Conservation (phyloP, 345 rosid genomes). For the Murraya koenigii region DNA sequence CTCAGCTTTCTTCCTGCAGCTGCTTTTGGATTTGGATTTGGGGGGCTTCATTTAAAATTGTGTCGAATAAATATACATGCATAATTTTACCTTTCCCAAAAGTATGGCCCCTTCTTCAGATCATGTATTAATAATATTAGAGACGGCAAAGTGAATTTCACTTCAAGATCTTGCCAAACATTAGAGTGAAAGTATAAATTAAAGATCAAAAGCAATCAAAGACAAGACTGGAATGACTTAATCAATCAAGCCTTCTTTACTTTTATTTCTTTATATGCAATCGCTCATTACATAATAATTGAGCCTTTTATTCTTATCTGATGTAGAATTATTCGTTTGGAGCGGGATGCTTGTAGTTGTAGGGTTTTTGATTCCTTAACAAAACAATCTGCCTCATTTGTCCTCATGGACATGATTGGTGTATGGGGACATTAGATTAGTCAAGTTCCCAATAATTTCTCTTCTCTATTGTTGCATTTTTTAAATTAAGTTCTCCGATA, state of each 20-base stretch:
- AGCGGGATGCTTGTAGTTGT: background rate
- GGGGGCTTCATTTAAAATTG: conserved; percentile 7
- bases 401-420: background rate
- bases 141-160: background rate
- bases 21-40: background rate
- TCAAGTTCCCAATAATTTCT: too few species aligned
- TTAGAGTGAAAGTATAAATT: background rate
- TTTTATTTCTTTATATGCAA: too few species aligned
- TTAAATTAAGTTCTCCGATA: background rate
- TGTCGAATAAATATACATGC: background rate
- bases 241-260: background rate
- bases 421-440: background rate
- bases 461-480: background rate
- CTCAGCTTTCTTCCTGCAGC: conserved; percentile 12
- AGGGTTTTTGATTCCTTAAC: background rate
- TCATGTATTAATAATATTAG: background rate
- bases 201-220: background rate
- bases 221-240: conserved; percentile 17
- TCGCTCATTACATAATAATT: too few species aligned
- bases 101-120: background rate
- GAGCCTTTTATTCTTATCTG: too few species aligned
- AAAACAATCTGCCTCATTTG: background rate
- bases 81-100: conserved; percentile 1
- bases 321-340: background rate
- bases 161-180: background rate